Evolutionary conservation across 495 filamentous ascomycete species (phyloP), one percentile per base, ranked within the genome.

Genomic region (Glutinoglossum americanum): DNA sequence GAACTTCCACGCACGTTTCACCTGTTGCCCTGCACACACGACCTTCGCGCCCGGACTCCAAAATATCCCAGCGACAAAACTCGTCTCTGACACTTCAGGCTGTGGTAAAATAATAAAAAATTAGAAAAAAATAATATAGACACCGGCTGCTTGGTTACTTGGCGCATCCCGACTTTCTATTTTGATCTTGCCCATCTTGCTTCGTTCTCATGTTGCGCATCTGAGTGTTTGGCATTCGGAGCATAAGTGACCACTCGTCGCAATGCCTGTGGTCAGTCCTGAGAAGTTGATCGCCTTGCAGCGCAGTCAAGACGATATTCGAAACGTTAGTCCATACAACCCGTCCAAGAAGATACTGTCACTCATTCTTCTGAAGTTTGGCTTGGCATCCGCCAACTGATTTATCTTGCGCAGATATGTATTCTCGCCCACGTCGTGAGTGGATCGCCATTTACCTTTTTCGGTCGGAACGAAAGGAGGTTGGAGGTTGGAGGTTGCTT

Each of bases 341-440:
- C 28, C 7, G 17, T 28, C 21, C 26, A 15, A 51, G 26, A 51
- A 6, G 17, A 8, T 28, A 5, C 51, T 32, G 26, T 21, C 17
- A 37, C 26, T 10, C 9, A 28, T 28, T 35, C 37, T 2, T 13
- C 37, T 39, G 33, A 47, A 60, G 62, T 68, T 70, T 69, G 11
- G 32, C 32, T 35, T 35, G 32, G 69, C 17, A 25, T 15, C 25
- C 17, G 45, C n/a, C 45, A 45, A 58, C 51, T n/a, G n/a, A n/a
- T 39, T 30, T 63, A 55, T 58, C n/a, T 57, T 61, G 62, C 57
- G 51, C 61, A 97, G 89, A 95, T 98, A 60, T 98, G 92, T 70
- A 95, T 98, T 64, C 74, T 98, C 56, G 92, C 92, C 32, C 92
- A 98, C 67, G 92, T 98, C 64, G 84, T 89, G 81, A 70, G 84